phyloP scores from a whole-genome alignment of 768 basidiomycete genomes.

The Ephemerocybe angulata region DNA sequence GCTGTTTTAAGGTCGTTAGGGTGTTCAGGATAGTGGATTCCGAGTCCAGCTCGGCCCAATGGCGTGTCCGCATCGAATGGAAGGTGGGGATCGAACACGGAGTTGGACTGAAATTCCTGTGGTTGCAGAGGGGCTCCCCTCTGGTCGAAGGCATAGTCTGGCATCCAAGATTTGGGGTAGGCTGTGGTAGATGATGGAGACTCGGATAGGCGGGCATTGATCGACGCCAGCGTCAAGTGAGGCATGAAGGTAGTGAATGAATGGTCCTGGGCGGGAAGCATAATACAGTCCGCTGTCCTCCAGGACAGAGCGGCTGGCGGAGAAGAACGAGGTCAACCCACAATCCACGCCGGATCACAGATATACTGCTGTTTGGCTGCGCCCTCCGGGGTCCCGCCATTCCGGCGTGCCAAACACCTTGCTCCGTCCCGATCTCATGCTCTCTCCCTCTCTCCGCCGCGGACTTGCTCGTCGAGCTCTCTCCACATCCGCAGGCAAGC shows the following conservation, averaged over 20 bases:
- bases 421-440: slow-evolving; percentile 1
- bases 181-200: slow-evolving; percentile 5
- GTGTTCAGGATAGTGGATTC: slow-evolving; percentile 17
- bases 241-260: slow-evolving; percentile 3
- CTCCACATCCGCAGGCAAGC: not conserved
- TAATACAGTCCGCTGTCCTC: not conserved
- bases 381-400: slow-evolving; percentile 1
- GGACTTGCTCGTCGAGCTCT: not conserved
- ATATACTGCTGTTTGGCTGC: slow-evolving; percentile 8
- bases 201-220: slow-evolving; percentile 17
- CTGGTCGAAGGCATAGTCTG: slow-evolving; percentile 11
- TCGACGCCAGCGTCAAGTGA: slow-evolving; percentile 28
- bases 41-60: slow-evolving; percentile 26
- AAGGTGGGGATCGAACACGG: slow-evolving; percentile 14
- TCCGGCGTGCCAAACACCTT: not conserved
- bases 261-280: not conserved
- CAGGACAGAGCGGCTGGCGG: not conserved
- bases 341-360: not conserved
- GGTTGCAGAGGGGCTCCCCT: slow-evolving; percentile 11
- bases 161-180: slow-evolving; percentile 1
- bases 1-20: not conserved
- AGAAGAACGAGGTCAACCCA: not conserved
- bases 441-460: not conserved
- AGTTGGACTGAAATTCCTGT: slow-evolving; percentile 37
- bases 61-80: slow-evolving; percentile 6